Conservation (phyloP, 371 early-diverging fungal species). For the Mortierella sp. region DNA sequence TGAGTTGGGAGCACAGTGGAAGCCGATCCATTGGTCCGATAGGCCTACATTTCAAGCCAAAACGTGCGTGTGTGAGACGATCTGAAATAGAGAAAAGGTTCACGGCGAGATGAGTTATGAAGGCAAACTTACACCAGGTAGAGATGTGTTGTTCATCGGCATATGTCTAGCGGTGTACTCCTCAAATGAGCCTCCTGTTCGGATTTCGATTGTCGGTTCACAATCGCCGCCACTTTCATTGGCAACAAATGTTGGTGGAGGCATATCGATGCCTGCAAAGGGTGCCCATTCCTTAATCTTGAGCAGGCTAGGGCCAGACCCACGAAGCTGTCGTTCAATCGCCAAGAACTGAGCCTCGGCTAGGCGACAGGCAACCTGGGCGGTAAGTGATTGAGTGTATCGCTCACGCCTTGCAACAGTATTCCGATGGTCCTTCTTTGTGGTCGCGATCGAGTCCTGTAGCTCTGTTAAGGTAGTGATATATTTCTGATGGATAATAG, state of each 20-base stretch:
- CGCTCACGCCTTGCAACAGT: constrained; percentile 42
- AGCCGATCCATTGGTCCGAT: constrained; percentile 13
- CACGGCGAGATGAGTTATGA: constrained; percentile 1
- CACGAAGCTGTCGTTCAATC: constrained; percentile 45
- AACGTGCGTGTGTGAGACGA: neutral
- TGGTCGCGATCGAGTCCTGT: constrained; percentile 44
- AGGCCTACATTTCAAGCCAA: neutral
- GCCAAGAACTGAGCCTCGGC: constrained; percentile 51
- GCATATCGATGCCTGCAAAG: constrained; percentile 49
- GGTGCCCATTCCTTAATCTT: constrained; percentile 55
- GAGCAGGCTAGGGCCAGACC: constrained; percentile 48
- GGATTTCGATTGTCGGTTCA: constrained; percentile 40
- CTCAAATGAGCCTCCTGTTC: constrained; percentile 25
- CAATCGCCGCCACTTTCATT: constrained; percentile 12
- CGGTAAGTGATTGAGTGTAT: constrained; percentile 47
- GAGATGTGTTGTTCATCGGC: neutral
- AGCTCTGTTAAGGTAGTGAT: constrained; percentile 44
- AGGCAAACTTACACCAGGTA: neutral
- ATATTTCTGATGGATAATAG: constrained; percentile 29
- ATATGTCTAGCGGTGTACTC: constrained; percentile 36
- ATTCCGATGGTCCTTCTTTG: constrained; percentile 43
- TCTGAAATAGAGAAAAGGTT: neutral
- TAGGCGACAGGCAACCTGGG: constrained; percentile 43
- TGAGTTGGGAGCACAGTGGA: neutral
- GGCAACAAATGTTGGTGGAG: constrained; percentile 28